Evolutionary conservation across 306 rosid genomes (phyloP).

Genomic region (Lablab purpureus): DNA sequence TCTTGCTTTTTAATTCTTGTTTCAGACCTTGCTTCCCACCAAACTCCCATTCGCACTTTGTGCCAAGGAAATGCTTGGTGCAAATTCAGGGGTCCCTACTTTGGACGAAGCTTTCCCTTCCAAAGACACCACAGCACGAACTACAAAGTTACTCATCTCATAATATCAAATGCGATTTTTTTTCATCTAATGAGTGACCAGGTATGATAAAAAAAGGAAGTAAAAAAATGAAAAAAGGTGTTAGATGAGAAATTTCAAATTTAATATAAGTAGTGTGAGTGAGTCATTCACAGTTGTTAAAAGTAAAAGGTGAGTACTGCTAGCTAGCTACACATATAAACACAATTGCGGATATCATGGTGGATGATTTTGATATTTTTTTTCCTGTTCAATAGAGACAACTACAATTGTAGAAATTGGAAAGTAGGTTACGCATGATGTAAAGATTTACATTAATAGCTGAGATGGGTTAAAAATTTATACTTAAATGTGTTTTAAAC

Average conservation of each 20-base stretch:
- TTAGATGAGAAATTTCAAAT: too few relatives aligned
- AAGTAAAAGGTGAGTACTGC: neutral
- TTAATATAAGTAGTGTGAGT: neutral
- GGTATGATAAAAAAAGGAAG: neutral
- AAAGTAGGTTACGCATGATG: too few relatives aligned
- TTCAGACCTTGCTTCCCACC: slow-evolving; percentile 27
- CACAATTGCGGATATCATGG: neutral
- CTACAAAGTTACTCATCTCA: neutral
- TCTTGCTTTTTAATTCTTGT: slow-evolving; percentile 36
- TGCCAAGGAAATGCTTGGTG: neutral
- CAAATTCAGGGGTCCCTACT: slow-evolving; percentile 38
- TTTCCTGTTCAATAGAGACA: neutral
- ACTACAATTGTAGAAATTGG: neutral
- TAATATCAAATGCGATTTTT: neutral
- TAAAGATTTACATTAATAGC: too few relatives aligned
- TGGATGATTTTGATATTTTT: neutral
- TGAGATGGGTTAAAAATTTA: too few relatives aligned
- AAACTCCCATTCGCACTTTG: slow-evolving; percentile 9
- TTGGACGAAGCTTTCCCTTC: slow-evolving; percentile 12
- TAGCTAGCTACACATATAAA: neutral
- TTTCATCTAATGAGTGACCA: neutral
- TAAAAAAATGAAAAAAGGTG: neutral
- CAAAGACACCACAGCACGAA: neutral
- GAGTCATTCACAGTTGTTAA: neutral
- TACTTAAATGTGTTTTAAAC: too few relatives aligned